Conservation (phyloP, 2,329 filamentous ascomycete species). For the Trichoderma sp. region DNA sequence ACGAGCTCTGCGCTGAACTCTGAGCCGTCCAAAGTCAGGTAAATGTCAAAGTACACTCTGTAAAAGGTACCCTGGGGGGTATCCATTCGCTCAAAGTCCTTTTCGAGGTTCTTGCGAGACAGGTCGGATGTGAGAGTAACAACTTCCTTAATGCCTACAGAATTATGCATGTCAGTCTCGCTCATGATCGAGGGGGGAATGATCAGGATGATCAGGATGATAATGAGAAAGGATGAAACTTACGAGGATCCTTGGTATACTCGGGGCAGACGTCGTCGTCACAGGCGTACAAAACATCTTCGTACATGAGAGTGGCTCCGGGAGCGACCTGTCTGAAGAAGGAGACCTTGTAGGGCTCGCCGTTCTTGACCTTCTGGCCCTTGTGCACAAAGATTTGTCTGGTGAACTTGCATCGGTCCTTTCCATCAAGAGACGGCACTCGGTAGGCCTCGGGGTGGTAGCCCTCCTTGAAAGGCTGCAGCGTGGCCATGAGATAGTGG, state of each 20-base stretch:
- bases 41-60: slow-evolving; percentile 75
- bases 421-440: slow-evolving; percentile 92
- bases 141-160: slow-evolving; percentile 92
- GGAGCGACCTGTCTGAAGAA: slow-evolving; percentile 98
- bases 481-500: slow-evolving; percentile 98
- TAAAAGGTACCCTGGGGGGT: slow-evolving; percentile 97
- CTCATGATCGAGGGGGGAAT: background rate
- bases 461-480: slow-evolving; percentile 98
- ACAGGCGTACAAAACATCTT: slow-evolving; percentile 95
- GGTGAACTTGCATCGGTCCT: slow-evolving; percentile 98
- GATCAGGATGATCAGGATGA: background rate
- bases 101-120: slow-evolving; percentile 96
- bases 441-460: slow-evolving; percentile 98
- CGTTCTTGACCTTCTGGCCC: slow-evolving; percentile 98
- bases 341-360: slow-evolving; percentile 96
- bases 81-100: slow-evolving; percentile 99
- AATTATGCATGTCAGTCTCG: slow-evolving; percentile 12
- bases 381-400: slow-evolving; percentile 98
- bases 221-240: slow-evolving; percentile 45
- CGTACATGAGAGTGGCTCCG: slow-evolving; percentile 97
- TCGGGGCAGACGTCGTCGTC: slow-evolving; percentile 98
- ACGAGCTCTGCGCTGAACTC: slow-evolving; percentile 98
- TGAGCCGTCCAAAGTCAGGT: slow-evolving; percentile 91
- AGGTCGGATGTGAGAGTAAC: slow-evolving; percentile 96
- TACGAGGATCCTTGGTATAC: slow-evolving; percentile 98